Percentiles rank a stretch among this genome's conserved stretches.
Conservation (phyloP, 768 basidiomycete genomes). For the Suillus americanus region DNA sequence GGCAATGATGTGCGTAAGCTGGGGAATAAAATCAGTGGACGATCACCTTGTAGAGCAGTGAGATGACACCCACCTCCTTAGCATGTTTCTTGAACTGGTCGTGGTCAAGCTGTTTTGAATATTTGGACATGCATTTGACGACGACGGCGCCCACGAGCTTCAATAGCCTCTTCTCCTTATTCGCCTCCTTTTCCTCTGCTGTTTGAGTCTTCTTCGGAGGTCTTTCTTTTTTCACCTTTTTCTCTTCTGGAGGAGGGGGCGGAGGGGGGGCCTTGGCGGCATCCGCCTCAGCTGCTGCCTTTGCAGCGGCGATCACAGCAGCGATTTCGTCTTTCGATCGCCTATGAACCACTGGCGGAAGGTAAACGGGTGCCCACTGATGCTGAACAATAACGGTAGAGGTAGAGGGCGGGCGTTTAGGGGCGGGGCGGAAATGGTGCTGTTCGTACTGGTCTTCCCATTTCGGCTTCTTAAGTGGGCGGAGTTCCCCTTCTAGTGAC, state of each 20-base stretch:
- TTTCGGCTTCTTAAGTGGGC: constrained; percentile 33
- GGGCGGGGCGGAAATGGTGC: constrained; percentile 12
- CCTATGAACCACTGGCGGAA: not conserved
- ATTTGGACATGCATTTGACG: constrained; percentile 91
- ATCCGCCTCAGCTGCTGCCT: constrained; percentile 27
- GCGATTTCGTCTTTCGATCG: constrained; percentile 31
- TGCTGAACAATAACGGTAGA: not conserved
- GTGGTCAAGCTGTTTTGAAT: constrained; percentile 68
- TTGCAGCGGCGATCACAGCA: constrained; percentile 38
- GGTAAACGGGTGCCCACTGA: no score
- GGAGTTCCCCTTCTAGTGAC: constrained; percentile 25
- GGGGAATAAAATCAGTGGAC: constrained; percentile 10
- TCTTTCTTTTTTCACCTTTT: constrained; percentile 28
- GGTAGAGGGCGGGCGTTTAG: not conserved
- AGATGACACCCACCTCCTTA: constrained; percentile 71
- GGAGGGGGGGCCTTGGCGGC: constrained; percentile 11
- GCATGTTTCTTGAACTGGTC: constrained; percentile 94
- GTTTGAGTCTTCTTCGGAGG: constrained; percentile 40
- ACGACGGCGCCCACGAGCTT: constrained; percentile 89
- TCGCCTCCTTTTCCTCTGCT: constrained; percentile 60
- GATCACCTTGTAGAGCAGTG: not conserved
- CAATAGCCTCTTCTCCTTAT: constrained; percentile 78
- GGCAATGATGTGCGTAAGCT: constrained; percentile 86
- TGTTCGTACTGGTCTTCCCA: constrained; percentile 21
- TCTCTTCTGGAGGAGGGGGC: constrained; percentile 13